Percentiles rank a stretch among this genome's conserved stretches.
Evolutionary conservation across 768 basidiomycete genomes (phyloP).

Genomic region (Austroboletus eburneus): DNA sequence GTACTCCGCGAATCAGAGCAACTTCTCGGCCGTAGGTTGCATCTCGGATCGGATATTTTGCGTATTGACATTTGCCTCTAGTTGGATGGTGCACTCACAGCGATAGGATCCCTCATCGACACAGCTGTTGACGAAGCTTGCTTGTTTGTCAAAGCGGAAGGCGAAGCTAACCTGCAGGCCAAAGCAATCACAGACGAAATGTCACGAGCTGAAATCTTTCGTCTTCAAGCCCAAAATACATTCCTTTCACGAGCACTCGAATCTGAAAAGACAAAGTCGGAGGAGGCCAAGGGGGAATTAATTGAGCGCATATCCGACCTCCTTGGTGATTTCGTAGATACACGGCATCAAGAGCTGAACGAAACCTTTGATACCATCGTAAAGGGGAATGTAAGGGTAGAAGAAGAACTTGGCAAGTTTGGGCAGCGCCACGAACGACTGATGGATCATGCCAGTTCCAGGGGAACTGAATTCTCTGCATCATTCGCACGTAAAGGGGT

Average conservation of each 20-base stretch:
- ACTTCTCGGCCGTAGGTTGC: constrained; percentile 42
- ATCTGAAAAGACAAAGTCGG: constrained; percentile 61
- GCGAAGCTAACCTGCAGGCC: constrained; percentile 45
- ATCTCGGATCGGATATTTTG: background rate
- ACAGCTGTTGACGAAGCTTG: constrained; percentile 54
- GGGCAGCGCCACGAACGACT: constrained; percentile 45
- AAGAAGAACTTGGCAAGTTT: constrained; percentile 47
- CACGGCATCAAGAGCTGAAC: constrained; percentile 62
- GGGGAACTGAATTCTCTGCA: constrained; percentile 39
- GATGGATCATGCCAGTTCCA: constrained; percentile 38
- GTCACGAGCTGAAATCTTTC: constrained; percentile 50
- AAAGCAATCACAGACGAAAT: constrained; percentile 45
- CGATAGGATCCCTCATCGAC: constrained; percentile 59
- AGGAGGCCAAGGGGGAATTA: constrained; percentile 67
- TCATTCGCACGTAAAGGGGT: constrained; percentile 42
- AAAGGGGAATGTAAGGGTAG: constrained; percentile 51
- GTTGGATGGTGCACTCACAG: constrained; percentile 55
- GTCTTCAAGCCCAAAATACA: constrained; percentile 69
- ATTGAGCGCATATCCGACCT: constrained; percentile 71
- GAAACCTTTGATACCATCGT: constrained; percentile 52
- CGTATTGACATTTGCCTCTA: constrained; percentile 19
- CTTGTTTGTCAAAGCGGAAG: constrained; percentile 53
- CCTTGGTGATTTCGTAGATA: constrained; percentile 63
- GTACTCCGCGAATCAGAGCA: constrained; percentile 39
- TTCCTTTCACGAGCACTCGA: constrained; percentile 57